Base-by-base conservation (phyloP, 352 stramenopile species). In the Phytophthora chlamydospora region DNA sequence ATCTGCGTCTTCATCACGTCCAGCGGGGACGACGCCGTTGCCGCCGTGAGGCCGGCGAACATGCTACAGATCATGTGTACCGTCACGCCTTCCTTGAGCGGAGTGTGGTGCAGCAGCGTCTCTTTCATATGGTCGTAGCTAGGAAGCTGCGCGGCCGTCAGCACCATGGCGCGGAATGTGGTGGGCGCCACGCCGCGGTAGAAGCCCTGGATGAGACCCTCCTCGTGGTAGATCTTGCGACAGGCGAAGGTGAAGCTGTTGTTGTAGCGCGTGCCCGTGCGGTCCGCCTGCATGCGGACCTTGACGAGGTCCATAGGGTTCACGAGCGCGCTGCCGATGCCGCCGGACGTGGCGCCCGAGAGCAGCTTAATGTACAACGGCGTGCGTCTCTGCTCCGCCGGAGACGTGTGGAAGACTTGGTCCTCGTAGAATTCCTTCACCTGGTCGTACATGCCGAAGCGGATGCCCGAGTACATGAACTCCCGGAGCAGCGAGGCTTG, bases 1-100 rank as follows among this genome's bases (percentile, higher is more conserved):
- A 95, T 88, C 62, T 91, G 85, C 17, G 80, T 93, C 78, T 95
- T 95, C 70, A 93, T 80, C 21, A 90, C 84, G 68, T 95, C 86
- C 16, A 91, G 54, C 11, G 86, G 86, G 6, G 83, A 90, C 21
- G 86, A 92, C 14, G 78, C 72, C 11, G 77, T 88, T 3, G 81
- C 84, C 0, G 83, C 77, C 42, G 83, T 78, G 29, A 95, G 81
- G 5, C 86, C 86, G 3, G 86, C 86, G 34, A 91, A 78, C 71
- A 90, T 88, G 45, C 80, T 89, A 36, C 66, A 76, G 27, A 86
- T 77, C 50, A 90, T 81, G 66, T 93, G 84, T 2, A 89, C 71
- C 8, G 65, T 44, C 11, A 90, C 60, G 7, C 73, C 78, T 64
- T 92, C 86, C n/a, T 88, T 61, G 4, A 85, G 62, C 36, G 66